phyloP scores from a whole-genome alignment of 164 flowering plant species.

The Cinnamomum micranthum region DNA sequence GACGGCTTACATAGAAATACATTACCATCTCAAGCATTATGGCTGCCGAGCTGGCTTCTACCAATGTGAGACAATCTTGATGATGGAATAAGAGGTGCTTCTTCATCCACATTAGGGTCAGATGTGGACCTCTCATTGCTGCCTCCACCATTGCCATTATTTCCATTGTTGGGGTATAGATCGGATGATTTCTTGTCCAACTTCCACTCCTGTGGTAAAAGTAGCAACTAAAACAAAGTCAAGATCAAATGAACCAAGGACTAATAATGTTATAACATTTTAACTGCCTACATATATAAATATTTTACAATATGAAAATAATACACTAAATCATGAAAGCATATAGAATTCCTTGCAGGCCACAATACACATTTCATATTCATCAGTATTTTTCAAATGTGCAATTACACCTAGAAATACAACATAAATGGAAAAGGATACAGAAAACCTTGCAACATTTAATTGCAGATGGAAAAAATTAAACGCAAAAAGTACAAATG shows the following conservation, averaged over 20 bases:
- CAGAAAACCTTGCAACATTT: background rate
- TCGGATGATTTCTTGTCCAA: constrained; percentile 87
- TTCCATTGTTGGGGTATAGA: constrained; percentile 36
- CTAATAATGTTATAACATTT: background rate
- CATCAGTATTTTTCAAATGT: background rate
- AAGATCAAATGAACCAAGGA: background rate
- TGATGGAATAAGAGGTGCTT: constrained; percentile 57
- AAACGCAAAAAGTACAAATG: background rate
- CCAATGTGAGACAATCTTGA: constrained; percentile 78
- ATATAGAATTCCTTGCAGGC: background rate
- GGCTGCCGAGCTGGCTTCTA: constrained; percentile 51
- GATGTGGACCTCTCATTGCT: constrained; percentile 25
- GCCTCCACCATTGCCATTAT: constrained; percentile 25
- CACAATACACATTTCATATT: background rate
- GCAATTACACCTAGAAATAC: background rate
- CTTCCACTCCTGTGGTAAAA: constrained; percentile 63
- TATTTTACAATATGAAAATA: background rate
- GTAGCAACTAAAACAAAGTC: background rate
- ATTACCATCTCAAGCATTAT: constrained; percentile 20
- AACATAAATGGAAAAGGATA: background rate
- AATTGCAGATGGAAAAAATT: too few species aligned
- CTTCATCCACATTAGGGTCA: constrained; percentile 59
- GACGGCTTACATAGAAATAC: background rate
- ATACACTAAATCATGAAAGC: background rate
- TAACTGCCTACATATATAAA: background rate